Conservation (phyloP, 441 rosid species). For the Mallotus japonicus region DNA sequence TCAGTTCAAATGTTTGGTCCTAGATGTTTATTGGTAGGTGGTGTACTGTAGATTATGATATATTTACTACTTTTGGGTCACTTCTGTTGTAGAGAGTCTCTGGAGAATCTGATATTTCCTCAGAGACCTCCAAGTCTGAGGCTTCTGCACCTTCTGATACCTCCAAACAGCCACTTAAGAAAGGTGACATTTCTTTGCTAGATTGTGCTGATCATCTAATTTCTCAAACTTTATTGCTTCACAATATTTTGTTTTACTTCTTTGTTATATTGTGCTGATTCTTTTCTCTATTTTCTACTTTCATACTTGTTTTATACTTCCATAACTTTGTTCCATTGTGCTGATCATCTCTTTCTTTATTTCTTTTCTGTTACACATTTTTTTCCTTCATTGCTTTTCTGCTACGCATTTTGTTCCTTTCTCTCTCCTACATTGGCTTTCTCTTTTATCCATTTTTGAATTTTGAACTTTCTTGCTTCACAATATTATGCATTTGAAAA, state of each 20-base stretch:
- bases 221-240: not conserved
- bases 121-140: slow-evolving; percentile 51
- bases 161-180: slow-evolving; percentile 53
- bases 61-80: slow-evolving; percentile 10
- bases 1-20: too few species aligned
- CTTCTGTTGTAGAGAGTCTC: slow-evolving; percentile 45
- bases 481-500: not conserved
- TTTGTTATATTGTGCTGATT: not conserved
- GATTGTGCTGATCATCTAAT: not conserved
- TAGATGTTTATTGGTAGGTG: not conserved
- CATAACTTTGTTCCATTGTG: too few species aligned
- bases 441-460: too few species aligned
- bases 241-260: not conserved
- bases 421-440: too few species aligned
- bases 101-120: slow-evolving; percentile 52
- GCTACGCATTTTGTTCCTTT: too few species aligned
- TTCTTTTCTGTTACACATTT: not conserved
- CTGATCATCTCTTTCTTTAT: not conserved
- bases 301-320: not conserved
- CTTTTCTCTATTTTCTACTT: not conserved
- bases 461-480: too few species aligned
- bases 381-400: not conserved
- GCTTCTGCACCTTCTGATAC: slow-evolving; percentile 45
- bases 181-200: slow-evolving; percentile 48
- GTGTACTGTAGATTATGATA: not conserved